Evolutionary conservation across 1,284 basidiomycete species (phyloP).

Genomic region (Heterobasidion parviporum): DNA sequence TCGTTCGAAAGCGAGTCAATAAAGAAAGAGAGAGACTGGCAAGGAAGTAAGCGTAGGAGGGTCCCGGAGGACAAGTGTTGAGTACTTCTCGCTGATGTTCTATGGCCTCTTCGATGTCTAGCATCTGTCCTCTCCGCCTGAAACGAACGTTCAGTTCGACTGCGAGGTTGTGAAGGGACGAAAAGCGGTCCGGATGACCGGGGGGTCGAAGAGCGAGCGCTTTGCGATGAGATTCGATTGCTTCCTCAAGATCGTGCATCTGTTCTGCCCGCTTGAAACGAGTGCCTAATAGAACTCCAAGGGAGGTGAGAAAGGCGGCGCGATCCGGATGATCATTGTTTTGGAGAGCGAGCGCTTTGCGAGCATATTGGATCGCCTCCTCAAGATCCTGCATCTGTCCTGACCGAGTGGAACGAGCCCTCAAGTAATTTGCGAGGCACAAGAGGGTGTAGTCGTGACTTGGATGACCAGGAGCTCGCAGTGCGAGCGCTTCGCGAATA

Average conservation of each 20-base stretch:
- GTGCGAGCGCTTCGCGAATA: not conserved
- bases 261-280: constrained; percentile 16
- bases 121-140: constrained; percentile 11
- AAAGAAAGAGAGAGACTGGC: too few relatives aligned
- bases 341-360: too few relatives aligned
- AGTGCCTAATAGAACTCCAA: too few relatives aligned
- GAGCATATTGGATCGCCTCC: not conserved
- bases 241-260: constrained; percentile 20
- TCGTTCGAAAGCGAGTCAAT: too few relatives aligned
- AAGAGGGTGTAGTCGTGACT: not conserved
- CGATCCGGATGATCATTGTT: too few relatives aligned
- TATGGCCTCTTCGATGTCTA: constrained; percentile 20
- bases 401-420: constrained; percentile 12
- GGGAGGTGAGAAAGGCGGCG: too few relatives aligned
- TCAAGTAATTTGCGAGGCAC: not conserved
- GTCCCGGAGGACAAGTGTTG: not conserved
- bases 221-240: constrained; percentile 13
- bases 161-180: constrained; percentile 19
- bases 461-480: not conserved
- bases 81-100: not conserved
- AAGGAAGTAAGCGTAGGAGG: not conserved
- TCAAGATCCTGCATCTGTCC: constrained; percentile 15
- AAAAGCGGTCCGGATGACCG: constrained; percentile 4
- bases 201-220: not conserved
- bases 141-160: constrained; percentile 20